Conservation (phyloP, 257 asterid species). For the Nicotiana undulata region DNA sequence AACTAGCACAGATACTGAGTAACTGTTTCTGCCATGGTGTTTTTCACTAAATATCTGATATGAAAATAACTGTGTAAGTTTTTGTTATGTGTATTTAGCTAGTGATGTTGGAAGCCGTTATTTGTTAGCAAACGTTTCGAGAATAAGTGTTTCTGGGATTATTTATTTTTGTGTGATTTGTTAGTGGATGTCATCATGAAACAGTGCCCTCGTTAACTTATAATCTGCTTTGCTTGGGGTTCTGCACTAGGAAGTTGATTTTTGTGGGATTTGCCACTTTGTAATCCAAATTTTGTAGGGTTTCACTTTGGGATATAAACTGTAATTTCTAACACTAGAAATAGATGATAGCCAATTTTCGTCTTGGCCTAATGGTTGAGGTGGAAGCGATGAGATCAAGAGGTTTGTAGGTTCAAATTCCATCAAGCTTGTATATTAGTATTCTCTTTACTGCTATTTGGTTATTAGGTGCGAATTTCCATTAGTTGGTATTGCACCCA, state of each 20-base stretch:
- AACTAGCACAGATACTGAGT: too few species aligned
- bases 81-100: neutral
- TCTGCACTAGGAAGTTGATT: neutral
- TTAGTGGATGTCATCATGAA: neutral
- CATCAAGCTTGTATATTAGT: neutral
- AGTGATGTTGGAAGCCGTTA: neutral
- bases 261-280: neutral
- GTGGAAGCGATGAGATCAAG: neutral
- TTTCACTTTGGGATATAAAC: neutral
- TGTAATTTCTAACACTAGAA: neutral
- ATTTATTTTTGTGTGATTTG: neutral
- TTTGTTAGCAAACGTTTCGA: neutral
- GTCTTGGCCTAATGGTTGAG: neutral
- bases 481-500: neutral
- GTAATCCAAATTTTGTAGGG: neutral
- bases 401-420: neutral
- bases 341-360: neutral
- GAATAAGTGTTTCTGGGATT: neutral
- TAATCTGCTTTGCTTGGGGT: neutral
- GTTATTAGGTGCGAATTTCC: neutral
- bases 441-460: neutral
- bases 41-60: neutral
- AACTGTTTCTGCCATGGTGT: neutral
- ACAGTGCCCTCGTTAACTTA: neutral
- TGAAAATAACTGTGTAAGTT: neutral